Evolutionary conservation across 2,329 filamentous ascomycete species (phyloP), one percentile per base, ranked within the genome.

Genomic region (Pseudogymnoascus sp.): DNA sequence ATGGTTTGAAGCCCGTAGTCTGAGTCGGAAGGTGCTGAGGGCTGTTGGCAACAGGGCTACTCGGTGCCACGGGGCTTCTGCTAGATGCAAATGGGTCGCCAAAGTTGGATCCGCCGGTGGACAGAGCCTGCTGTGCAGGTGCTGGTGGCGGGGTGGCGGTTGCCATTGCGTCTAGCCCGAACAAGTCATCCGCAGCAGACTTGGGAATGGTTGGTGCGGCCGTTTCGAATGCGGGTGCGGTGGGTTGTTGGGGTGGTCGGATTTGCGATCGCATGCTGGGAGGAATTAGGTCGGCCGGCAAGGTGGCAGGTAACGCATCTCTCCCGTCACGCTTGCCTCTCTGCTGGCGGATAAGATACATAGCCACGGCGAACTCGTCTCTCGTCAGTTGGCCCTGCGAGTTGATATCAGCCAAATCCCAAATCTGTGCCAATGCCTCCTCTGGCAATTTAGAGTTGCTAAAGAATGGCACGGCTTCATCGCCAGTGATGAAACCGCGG

Each of bases 311-410:
- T 33, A 97, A 75, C 28, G 84, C 78, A 39, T 76, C 76, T 33
- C 77, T 72, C 16, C 81, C 79, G 61, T 87, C 85, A 62, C 85
- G 85, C 64, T 86, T 88, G 65, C 83, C 88, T 60, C 92, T 84
- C 73, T 97, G 92, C 72, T 96, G 90, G 64, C 92, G 85, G 68
- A 99, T 97, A 58, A 99, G 80, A 72, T 95, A 95, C 92, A 99
- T 97, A 60, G 94, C 93, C 54, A 99, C 92, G 0, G 94, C 92
- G 71, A 99, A 99, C 69, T 96, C 92, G 67, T 99, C 94, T 68
- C 85, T 86, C 54, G 83, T 92, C 61, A 99, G 78, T 62, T 88
- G 87, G 9, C 94, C 94, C 67, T 92, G 89, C 6, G 91, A 94
- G 70, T 90, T 91, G 74, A 97, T 91, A 74, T 99, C 94, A 12